Evolutionary conservation across 768 basidiomycete genomes (phyloP).

Genomic region (Termitomyces heimii): DNA sequence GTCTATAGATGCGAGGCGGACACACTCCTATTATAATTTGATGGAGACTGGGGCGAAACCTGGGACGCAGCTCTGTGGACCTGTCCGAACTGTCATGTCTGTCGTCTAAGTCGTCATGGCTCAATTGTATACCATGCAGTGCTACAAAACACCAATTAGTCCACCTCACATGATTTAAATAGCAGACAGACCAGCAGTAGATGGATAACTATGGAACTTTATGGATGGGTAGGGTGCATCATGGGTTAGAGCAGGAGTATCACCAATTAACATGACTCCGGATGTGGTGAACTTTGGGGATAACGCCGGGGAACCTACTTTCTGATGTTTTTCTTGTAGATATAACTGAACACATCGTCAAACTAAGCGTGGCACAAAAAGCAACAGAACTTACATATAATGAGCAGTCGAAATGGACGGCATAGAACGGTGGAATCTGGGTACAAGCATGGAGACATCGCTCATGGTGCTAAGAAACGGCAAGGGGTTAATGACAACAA

Average conservation of each 20-base stretch:
- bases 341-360: conserved; percentile 36
- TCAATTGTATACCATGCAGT: conserved; percentile 73
- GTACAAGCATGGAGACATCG: too few relatives aligned
- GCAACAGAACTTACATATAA: conserved; percentile 48
- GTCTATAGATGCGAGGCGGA: too few relatives aligned
- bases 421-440: too few relatives aligned
- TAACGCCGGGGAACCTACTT: conserved; percentile 53
- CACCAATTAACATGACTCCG: conserved; percentile 73
- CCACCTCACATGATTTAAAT: neutral
- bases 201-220: conserved; percentile 63
- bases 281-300: conserved; percentile 83
- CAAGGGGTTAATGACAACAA: neutral
- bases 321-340: conserved; percentile 65
- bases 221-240: conserved; percentile 76
- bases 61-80: conserved; percentile 64
- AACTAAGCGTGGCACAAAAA: neutral
- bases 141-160: conserved; percentile 29
- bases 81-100: conserved; percentile 64
- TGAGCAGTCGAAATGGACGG: too few relatives aligned
- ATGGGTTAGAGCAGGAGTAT: conserved; percentile 67
- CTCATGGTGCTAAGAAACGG: too few relatives aligned
- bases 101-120: conserved; percentile 64
- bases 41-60: conserved; percentile 32
- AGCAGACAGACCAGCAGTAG: neutral
- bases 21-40: too few relatives aligned